phyloP scores from a whole-genome alignment of 306 rosid species.

The Quercus suber region DNA sequence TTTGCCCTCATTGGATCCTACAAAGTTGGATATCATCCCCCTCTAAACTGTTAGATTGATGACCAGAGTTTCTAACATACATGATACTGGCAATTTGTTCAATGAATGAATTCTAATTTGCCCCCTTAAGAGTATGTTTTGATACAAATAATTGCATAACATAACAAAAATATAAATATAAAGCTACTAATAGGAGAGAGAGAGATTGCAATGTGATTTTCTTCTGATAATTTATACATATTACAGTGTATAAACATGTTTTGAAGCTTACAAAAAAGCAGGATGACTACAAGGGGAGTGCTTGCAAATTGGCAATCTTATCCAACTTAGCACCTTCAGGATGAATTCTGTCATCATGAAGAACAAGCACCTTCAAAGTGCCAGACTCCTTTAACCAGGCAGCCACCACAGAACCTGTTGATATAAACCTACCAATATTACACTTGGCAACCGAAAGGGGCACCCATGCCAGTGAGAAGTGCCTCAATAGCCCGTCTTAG shows the following conservation, averaged over 20 bases:
- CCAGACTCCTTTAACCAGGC: constrained; percentile 71
- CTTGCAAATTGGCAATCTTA: constrained; percentile 32
- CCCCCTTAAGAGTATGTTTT: background rate
- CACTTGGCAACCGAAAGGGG: constrained; percentile 67
- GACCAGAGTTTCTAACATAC: no score
- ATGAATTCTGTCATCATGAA: constrained; percentile 52
- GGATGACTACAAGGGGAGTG: constrained; percentile 40
- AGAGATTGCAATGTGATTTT: background rate
- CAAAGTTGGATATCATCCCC: no score
- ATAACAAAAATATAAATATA: background rate
- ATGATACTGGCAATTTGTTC: no score
- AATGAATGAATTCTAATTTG: background rate
- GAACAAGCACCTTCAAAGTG: constrained; percentile 60
- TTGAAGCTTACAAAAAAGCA: background rate
- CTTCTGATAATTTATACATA: background rate
- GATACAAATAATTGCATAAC: background rate
- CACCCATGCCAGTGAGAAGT: constrained; percentile 64
- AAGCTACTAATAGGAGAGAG: background rate
- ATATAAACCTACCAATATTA: constrained; percentile 73
- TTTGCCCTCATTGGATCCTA: no score
- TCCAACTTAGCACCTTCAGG: constrained; percentile 28
- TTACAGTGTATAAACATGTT: background rate
- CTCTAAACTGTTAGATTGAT: no score
- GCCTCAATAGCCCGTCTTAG: constrained; percentile 69
- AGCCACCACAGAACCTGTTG: constrained; percentile 61